phyloP scores from a whole-genome alignment of 2,329 filamentous ascomycete species.

The Bipolaris gigantea region DNA sequence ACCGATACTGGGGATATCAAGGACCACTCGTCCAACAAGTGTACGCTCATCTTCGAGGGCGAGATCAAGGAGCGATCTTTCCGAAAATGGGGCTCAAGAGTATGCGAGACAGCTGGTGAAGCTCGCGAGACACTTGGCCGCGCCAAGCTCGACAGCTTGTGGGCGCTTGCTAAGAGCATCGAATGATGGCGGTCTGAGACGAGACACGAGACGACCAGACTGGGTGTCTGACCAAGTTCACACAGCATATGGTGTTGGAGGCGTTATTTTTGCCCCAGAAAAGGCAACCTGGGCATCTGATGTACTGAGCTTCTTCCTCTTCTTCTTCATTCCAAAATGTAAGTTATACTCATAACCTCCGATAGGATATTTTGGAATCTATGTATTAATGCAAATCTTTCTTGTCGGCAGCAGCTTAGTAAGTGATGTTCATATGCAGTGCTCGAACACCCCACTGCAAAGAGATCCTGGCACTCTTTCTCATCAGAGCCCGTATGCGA shows the following conservation, averaged over 20 bases:
- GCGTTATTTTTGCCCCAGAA: not conserved
- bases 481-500: not conserved
- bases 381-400: slow-evolving; percentile 19
- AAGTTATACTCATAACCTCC: slow-evolving; percentile 23
- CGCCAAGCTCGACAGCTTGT: slow-evolving; percentile 93
- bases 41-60: slow-evolving; percentile 85
- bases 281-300: not conserved
- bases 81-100: slow-evolving; percentile 79
- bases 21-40: slow-evolving; percentile 80
- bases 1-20: slow-evolving; percentile 77
- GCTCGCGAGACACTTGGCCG: slow-evolving; percentile 78
- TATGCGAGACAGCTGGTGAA: slow-evolving; percentile 91
- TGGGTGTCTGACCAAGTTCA: not conserved
- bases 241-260: not conserved
- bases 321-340: slow-evolving; percentile 14
- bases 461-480: too few species aligned
- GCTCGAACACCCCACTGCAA: not conserved
- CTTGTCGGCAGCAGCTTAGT: slow-evolving; percentile 7
- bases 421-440: slow-evolving; percentile 5
- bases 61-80: slow-evolving; percentile 80
- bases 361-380: slow-evolving; percentile 18
- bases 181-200: slow-evolving; percentile 11
- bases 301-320: not conserved
- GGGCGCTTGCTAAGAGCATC: slow-evolving; percentile 78
- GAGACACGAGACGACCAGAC: not conserved